Percentiles rank a stretch among this genome's conserved stretches.
These are phyloP conservation scores for Starmerella sirachaensis DNA, from an alignment of 805 yeast genomes.

Conservation along the genomic window DNA sequence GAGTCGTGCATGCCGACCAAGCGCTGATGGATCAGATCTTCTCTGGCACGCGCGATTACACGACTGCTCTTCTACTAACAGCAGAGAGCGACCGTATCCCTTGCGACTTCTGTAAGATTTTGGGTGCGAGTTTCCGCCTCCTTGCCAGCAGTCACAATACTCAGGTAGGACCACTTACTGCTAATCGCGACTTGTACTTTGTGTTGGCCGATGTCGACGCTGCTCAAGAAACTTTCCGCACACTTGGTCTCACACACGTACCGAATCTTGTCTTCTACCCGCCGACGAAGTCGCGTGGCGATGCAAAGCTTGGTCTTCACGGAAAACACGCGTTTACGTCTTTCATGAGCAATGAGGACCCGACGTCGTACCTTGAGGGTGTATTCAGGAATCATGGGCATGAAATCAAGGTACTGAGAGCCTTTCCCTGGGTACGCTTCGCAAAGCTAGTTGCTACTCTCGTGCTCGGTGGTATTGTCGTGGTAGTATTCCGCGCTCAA, in stretches of 20 bases:
- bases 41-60: conserved; percentile 53
- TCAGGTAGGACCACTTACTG: conserved; percentile 38
- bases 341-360: conserved; percentile 22
- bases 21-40: conserved; percentile 32
- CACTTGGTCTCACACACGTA: conserved; percentile 51
- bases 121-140: conserved; percentile 50
- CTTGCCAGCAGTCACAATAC: conserved; percentile 50
- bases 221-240: conserved; percentile 41
- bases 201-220: conserved; percentile 61
- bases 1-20: conserved; percentile 22
- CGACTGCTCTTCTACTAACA: conserved; percentile 55
- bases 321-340: conserved; percentile 21
- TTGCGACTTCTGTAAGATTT: conserved; percentile 60
- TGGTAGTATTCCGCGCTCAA: conserved; percentile 23
- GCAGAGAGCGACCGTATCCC: conserved; percentile 64
- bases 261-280: conserved; percentile 68
- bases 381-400: conserved; percentile 20
- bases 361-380: conserved; percentile 22
- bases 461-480: conserved; percentile 11
- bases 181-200: conserved; percentile 44
- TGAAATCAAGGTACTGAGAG: conserved; percentile 25
- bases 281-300: conserved; percentile 29
- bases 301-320: conserved; percentile 25
- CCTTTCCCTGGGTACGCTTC: conserved; percentile 25
- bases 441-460: conserved; percentile 12